Base-by-base conservation (phyloP, 2,329 filamentous ascomycete species). In the Helminthosporium solani region DNA sequence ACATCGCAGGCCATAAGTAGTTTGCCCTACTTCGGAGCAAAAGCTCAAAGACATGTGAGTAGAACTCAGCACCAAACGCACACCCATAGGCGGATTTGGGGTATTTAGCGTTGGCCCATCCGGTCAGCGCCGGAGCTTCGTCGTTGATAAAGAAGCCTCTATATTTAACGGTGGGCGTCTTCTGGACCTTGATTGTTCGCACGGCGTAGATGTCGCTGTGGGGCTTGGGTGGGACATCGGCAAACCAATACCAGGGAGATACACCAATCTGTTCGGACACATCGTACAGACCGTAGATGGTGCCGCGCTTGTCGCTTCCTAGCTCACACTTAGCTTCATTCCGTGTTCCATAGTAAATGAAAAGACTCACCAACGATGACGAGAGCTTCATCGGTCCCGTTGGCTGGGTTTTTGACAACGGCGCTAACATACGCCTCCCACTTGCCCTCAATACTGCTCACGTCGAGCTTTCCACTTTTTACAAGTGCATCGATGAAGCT, bases 241-340 rank as follows among this genome's bases (percentile, higher is more conserved):
- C 82, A 75, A 81, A 86, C 73, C 78, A 86, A 67, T 86, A 80
- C 82, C 83, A 86, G 55, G 83, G 84, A 25, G 81, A 85, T 11
- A 88, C 84, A 20, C 86, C 86, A 46, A 88, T 87, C 63, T 88
- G 84, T 67, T 88, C 84, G 18, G 82, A 86, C 38, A 88, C 67
- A 53, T 85, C 84, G 68, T 89, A 89, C 16, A 87, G 72, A 9
- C 86, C 86, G 57, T 79, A 89, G 44, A 89, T 86, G 2, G 83
- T 80, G 12, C 83, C 84, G 50, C 85, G 75, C 44, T 80, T 80
- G 62, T 88, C 84, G 59, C 80, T 84, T 9, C 67, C 67, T 70
- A 44, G 3, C 25, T 7, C 0, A 11, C 9, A 30, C 19, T 64
- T 38, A 64, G 49, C 25, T 9, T n/a, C n/a, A n/a, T 23, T 19